Base-by-base conservation (phyloP, 352 stramenopile species). In the Pythium phragmiticola region DNA sequence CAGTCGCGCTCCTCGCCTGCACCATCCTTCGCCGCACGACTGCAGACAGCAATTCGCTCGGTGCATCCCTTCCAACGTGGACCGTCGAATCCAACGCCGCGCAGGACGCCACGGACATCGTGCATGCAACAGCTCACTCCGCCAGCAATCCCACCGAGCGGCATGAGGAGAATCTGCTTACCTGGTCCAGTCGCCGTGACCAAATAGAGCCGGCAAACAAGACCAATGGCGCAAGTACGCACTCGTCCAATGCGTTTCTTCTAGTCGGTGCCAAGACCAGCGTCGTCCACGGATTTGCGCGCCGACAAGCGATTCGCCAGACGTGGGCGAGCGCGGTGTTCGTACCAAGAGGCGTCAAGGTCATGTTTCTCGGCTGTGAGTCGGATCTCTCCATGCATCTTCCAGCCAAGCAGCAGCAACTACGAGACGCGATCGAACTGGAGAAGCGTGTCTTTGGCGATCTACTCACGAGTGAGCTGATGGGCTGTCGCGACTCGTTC, bases 251-350 rank as follows among this genome's bases (percentile, higher is more conserved):
- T 37, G 45, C 26, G 4, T 57, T 57, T 26, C 42, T 84, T 0
- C 8, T 85, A 5, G 72, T 87, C 57, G 80, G 80, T 4, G 60
- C 83, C 42, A 89, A 89, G 47, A 76, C 75, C 0, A 69, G 58
- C 5, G 57, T 80, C 11, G 21, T 72, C 13, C 42, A 64, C 43
- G 76, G 76, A 37, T 82, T 84, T 43, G n/a, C 57, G 8, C 30
- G 34, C 1, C 63, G 63, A 3, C 63, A 65, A 36, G 50, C 49
- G 7, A 64, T 69, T 30, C 56, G 63, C 19, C 11, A 64, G 34
- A 87, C 80, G 1, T 87, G 80, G 77, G 62, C 60, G 7, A 34
- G 23, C 13, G 19, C 30, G 4, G 8, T n/a, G 17, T 46, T 42
- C 6, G 56, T 78, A 3, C 52, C 54, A 12, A 30, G 17, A 0